These are phyloP conservation scores for Papilionanthe hybrid DNA, from an alignment of 116 monocot genomes.

Conservation along the genomic window DNA sequence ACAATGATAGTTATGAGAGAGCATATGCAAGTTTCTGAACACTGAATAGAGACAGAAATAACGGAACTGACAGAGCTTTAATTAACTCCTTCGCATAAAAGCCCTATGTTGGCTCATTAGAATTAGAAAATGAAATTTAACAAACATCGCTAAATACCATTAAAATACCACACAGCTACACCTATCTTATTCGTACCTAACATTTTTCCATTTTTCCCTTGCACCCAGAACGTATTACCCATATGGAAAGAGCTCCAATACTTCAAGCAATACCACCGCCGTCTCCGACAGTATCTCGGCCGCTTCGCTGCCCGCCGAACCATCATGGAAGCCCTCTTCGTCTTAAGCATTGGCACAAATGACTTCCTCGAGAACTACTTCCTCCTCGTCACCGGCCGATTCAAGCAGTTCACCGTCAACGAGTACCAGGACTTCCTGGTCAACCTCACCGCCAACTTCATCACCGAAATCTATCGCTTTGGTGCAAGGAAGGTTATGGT, in stretches of 20 bases:
- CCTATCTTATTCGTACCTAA: too few species aligned
- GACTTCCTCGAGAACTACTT: slow-evolving; percentile 81
- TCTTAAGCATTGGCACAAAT: slow-evolving; percentile 62
- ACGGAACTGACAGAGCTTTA: neutral
- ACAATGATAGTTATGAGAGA: too few species aligned
- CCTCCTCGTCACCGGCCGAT: slow-evolving; percentile 29
- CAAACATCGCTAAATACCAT: too few species aligned
- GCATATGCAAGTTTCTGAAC: neutral
- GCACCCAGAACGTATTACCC: slow-evolving; percentile 34
- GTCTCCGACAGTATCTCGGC: slow-evolving; percentile 22
- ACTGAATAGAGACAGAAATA: neutral
- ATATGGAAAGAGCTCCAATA: slow-evolving; percentile 49
- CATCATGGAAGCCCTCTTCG: slow-evolving; percentile 34
- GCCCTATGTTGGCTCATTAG: too few species aligned
- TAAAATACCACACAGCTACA: too few species aligned
- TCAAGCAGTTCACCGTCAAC: slow-evolving; percentile 32
- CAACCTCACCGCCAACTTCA: slow-evolving; percentile 34
- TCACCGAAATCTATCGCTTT: slow-evolving; percentile 40
- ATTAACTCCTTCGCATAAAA: neutral
- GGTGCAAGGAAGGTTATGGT: slow-evolving; percentile 65
- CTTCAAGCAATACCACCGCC: slow-evolving; percentile 45
- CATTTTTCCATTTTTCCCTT: too few species aligned
- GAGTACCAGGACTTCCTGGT: slow-evolving; percentile 63
- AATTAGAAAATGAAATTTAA: too few species aligned
- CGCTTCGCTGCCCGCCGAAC: slow-evolving; percentile 11